Base-by-base conservation (phyloP, 2,329 filamentous ascomycete genomes). In the Byssothecium circinans region DNA sequence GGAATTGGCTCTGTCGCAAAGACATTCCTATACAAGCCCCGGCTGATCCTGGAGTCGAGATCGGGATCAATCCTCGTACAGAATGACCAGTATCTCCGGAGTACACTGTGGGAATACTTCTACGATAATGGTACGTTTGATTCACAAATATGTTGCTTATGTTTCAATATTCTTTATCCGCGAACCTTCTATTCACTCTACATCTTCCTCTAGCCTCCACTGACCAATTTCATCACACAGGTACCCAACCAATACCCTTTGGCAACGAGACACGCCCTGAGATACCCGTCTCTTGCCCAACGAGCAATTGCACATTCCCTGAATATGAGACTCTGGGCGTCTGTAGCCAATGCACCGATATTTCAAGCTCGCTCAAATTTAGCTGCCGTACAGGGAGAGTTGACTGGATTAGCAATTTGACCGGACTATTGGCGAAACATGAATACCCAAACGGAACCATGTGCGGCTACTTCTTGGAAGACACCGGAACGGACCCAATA, bases 301-400 rank as follows among this genome's bases (percentile, higher is more conserved):
- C 53, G 0, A 64, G 58, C 8, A 68, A 67, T 8, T 69, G 65
- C 17, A 61, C 60, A 0, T 69, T 61, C 60, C 59, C 61, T 0
- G 4, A 1, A 0, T 67, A 68, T 25, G 50, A 68, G 0, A 62
- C 62, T 0, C 45, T 69, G 0, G 62, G 25, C 0, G 40, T 69
- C 0, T 69, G 63, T 12, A 68, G 62, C 8, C 1, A 42, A 1
- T 69, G 64, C 12, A 37, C 17, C 0, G 60, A 64, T 0, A 43
- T 57, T 0, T 34, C 58, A 0, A 2, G 51, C 0, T 8, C 56
- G 0, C 50, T 67, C 0, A 41, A 20, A 0, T 60, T 38, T 20
- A 23, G 18, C 0, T 67, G 63, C 30, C 0, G 57, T 0, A 17
- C 44, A 2, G 53, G 39, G 0, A 49, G 7, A 0, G 25, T 62